Conservation (phyloP, 2,329 filamentous ascomycete genomes). For the Aspergillus calidoustus region DNA sequence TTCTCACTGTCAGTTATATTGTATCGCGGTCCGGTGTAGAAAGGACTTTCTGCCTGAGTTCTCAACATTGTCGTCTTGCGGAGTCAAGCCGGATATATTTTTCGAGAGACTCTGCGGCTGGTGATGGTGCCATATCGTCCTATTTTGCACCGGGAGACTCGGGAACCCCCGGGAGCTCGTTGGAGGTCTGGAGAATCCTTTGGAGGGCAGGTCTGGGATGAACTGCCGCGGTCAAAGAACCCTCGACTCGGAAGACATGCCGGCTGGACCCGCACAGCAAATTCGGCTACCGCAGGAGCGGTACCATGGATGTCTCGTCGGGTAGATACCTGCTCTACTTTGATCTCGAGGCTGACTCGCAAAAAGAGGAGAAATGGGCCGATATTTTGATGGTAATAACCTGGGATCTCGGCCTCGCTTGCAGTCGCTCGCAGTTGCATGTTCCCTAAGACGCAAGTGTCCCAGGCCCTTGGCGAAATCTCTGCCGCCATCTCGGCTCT, state of each 20-base stretch:
- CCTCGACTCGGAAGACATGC: slow-evolving; percentile 4
- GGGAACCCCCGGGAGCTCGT: background rate
- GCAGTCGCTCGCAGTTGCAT: background rate
- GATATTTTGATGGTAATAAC: background rate
- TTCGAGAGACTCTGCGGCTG: background rate
- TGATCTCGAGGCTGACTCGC: background rate
- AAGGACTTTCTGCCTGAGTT: background rate
- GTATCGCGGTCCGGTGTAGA: too few relatives aligned
- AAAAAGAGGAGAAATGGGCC: background rate
- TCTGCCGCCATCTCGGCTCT: background rate
- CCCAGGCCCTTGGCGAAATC: too few relatives aligned
- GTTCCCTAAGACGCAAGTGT: too few relatives aligned
- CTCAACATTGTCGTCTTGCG: background rate
- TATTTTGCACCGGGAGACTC: background rate
- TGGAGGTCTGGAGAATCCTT: background rate
- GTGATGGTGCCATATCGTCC: background rate
- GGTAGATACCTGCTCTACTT: background rate
- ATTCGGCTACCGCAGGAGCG: background rate
- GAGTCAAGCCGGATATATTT: background rate
- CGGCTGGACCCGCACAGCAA: background rate
- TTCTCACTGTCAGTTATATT: background rate
- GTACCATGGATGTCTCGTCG: background rate
- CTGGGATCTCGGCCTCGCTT: background rate
- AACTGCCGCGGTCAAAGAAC: background rate
- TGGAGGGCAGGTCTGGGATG: background rate